Conservation (phyloP, 2,329 filamentous ascomycete genomes). For the Paramyrothecium roridum region DNA sequence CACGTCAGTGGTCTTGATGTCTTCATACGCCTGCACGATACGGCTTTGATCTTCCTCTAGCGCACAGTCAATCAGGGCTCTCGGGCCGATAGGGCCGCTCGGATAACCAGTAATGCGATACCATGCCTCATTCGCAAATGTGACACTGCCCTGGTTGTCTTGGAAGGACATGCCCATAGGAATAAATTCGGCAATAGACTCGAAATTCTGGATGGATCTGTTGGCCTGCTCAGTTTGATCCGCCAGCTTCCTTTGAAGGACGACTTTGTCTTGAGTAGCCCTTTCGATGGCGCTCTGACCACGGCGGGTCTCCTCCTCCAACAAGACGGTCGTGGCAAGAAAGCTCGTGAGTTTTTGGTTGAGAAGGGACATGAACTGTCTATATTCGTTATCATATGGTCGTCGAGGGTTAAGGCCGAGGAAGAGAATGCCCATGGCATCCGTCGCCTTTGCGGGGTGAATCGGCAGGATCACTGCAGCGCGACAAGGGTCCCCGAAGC, state of each 20-base stretch:
- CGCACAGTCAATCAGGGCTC: slow-evolving; percentile 40
- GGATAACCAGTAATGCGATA: slow-evolving; percentile 47
- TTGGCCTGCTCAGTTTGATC: slow-evolving; percentile 47
- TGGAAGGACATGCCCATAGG: slow-evolving; percentile 74
- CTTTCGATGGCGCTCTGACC: slow-evolving; percentile 46
- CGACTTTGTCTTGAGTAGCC: slow-evolving; percentile 64
- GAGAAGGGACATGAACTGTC: slow-evolving; percentile 58
- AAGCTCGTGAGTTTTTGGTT: slow-evolving; percentile 61
- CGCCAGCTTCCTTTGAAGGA: slow-evolving; percentile 63
- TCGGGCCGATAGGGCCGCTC: slow-evolving; percentile 23
- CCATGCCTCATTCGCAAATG: slow-evolving; percentile 70
- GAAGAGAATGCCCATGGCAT: slow-evolving; percentile 64
- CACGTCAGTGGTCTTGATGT: slow-evolving; percentile 31
- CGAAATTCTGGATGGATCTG: slow-evolving; percentile 62
- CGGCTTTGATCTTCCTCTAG: slow-evolving; percentile 42
- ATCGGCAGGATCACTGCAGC: slow-evolving; percentile 68
- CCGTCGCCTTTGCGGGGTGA: slow-evolving; percentile 62
- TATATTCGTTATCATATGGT: slow-evolving; percentile 72
- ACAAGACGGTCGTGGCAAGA: slow-evolving; percentile 65
- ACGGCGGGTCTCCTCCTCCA: slow-evolving; percentile 67
- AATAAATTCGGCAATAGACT: slow-evolving; percentile 68
- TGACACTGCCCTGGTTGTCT: slow-evolving; percentile 60
- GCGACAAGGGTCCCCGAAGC: slow-evolving; percentile 63
- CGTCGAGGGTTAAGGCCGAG: slow-evolving; percentile 68
- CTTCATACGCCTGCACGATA: slow-evolving; percentile 37